Evolutionary conservation across 306 rosid species (phyloP).

Genomic region (Vigna mungo): DNA sequence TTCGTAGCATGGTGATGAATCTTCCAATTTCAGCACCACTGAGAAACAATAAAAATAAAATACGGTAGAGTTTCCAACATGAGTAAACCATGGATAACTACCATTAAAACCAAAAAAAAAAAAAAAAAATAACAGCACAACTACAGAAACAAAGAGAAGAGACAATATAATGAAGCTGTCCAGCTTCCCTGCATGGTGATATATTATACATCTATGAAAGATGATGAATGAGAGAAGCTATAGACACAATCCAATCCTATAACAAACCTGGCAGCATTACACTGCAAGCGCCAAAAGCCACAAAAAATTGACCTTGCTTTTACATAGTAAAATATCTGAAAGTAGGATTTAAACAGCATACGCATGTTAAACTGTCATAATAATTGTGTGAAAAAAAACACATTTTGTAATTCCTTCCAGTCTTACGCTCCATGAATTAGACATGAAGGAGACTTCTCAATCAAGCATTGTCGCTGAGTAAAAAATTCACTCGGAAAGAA

Average conservation of each 20-base stretch:
- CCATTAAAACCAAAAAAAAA: not conserved
- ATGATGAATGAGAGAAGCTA: not conserved
- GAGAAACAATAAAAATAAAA: constrained; percentile 39
- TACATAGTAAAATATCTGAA: not conserved
- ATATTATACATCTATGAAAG: not conserved
- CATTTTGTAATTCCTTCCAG: not conserved
- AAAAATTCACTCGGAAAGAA: constrained; percentile 6
- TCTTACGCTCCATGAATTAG: constrained; percentile 12
- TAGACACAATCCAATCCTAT: constrained; percentile 1
- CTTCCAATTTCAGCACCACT: constrained; percentile 99
- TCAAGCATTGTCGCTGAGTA: not conserved
- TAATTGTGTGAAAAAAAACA: not conserved
- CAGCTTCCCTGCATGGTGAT: not conserved
- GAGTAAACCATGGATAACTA: not conserved
- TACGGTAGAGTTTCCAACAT: constrained; percentile 4
- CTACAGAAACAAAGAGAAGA: not conserved
- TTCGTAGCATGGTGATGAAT: constrained; percentile 93
- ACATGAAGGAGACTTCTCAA: not conserved
- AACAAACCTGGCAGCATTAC: not conserved
- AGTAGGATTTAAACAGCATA: not conserved
- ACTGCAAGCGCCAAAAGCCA: not conserved
- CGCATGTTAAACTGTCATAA: not conserved
- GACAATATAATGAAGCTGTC: constrained; percentile 5
- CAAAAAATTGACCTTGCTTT: constrained; percentile 12
- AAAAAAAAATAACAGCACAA: not conserved